phyloP scores from a whole-genome alignment of 371 early-diverging fungal species.

The Syncephalis plumigaleata region DNA sequence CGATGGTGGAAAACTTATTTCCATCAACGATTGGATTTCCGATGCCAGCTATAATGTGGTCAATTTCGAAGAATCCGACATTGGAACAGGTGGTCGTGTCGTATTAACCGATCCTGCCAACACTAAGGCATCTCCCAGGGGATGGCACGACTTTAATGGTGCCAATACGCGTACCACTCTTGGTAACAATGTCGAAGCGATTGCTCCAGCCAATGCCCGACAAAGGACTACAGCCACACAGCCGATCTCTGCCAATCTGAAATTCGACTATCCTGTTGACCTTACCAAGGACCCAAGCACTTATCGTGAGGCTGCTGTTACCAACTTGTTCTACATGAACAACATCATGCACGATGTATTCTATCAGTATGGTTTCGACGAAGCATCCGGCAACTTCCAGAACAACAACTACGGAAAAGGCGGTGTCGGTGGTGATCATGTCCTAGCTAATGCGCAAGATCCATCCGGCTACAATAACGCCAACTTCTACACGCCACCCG shows the following conservation, averaged over 20 bases:
- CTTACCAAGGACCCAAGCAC: slow-evolving; percentile 36
- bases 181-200: slow-evolving; percentile 53
- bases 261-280: slow-evolving; percentile 58
- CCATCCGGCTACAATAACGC: slow-evolving; percentile 15
- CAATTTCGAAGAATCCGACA: not conserved
- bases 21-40: not conserved
- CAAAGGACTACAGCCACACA: too few species aligned
- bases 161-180: slow-evolving; percentile 21
- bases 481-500: slow-evolving; percentile 16
- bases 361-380: slow-evolving; percentile 10
- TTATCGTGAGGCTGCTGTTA: slow-evolving; percentile 73
- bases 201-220: slow-evolving; percentile 5
- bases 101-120: not conserved
- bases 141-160: not conserved
- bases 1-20: not conserved
- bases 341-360: slow-evolving; percentile 7
- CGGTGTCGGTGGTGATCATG: slow-evolving; percentile 64
- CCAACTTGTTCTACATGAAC: not conserved
- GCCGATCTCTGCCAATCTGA: slow-evolving; percentile 22
- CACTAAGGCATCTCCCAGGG: not conserved
- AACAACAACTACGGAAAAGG: slow-evolving; percentile 66
- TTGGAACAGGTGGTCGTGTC: too few species aligned
- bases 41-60: not conserved
- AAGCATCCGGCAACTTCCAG: slow-evolving; percentile 59
- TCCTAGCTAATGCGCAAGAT: slow-evolving; percentile 88